Evolutionary conservation across 495 filamentous ascomycete genomes (phyloP), one percentile per base, ranked within the genome.

Genomic region (Aspergillus olivimuriae): DNA sequence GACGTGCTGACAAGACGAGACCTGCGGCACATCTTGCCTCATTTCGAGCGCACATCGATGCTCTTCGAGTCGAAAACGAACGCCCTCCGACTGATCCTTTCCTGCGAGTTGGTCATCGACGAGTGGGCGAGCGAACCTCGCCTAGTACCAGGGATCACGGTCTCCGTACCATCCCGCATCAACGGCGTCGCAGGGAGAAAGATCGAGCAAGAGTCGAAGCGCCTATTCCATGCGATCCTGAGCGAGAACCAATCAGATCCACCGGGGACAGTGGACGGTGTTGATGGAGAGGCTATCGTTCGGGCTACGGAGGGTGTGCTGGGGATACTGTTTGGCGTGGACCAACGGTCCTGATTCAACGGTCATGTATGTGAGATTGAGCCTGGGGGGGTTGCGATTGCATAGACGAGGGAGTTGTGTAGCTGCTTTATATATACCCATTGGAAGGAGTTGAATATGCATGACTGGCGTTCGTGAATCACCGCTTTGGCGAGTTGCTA

Each of bases 81-180:
- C 21, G 37, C 42, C 7, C 51, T 48, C 31, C 56, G 39, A 23
- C 53, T 62, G 3, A 53, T 65, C 34, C 43, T 74, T 18, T 55
- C 60, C 17, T 73, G 60, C 47, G 48, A 48, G 9, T 50, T 67
- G 40, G 43, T 26, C 20, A 50, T 68, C 26, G 66, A 66, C 43
- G 66, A 62, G 23, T 74, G 60, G 69, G 66, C 63, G 31, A 60
- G 68, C 34, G 65, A 61, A 44, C 66, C 63, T 12, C 63, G 60
- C 36, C 51, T 73, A 8, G 48, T 47, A 34, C 58, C 67, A 1
- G 57, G 59, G 19, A 53, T 69, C 37, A 65, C 56, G 31, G 41
- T 72, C 32, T 58, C 69, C n/a, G 15, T 35, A 4, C 31, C 46
- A 3, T 32, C 52, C 16, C 43, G 40, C 39, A 23, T 34, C 8